phyloP scores from a whole-genome alignment of 495 filamentous ascomycete genomes.

The Polyplosphaeria fusca region DNA sequence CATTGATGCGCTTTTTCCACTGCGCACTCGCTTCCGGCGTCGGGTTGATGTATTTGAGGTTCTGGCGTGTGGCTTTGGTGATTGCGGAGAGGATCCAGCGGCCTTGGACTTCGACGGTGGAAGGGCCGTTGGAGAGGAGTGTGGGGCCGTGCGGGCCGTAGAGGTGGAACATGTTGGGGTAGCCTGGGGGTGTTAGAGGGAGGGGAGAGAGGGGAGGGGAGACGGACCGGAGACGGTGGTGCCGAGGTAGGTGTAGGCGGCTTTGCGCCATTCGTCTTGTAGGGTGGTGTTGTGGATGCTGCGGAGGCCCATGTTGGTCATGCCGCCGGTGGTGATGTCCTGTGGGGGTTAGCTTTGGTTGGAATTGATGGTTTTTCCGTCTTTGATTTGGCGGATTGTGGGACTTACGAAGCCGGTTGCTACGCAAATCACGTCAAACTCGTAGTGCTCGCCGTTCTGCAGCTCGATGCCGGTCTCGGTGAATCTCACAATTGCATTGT shows the following conservation, averaged over 20 bases:
- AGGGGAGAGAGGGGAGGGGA: no score
- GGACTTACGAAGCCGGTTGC: constrained; percentile 40
- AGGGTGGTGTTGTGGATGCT: constrained; percentile 32
- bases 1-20: constrained; percentile 7
- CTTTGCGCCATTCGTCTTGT: constrained; percentile 35
- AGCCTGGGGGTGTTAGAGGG: constrained; percentile 32
- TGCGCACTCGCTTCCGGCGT: neutral
- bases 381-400: constrained; percentile 11
- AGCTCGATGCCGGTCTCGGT: constrained; percentile 26
- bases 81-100: constrained; percentile 3
- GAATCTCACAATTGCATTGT: constrained; percentile 31
- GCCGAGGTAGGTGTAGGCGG: constrained; percentile 36
- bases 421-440: constrained; percentile 26
- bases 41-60: constrained; percentile 2
- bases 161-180: constrained; percentile 45
- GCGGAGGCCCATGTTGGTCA: constrained; percentile 37
- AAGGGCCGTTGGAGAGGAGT: constrained; percentile 20
- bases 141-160: constrained; percentile 40
- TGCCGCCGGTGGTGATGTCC: constrained; percentile 43
- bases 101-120: constrained; percentile 10
- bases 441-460: constrained; percentile 2
- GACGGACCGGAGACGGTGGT: no score
- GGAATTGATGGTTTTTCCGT: constrained; percentile 7
- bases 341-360: constrained; percentile 30
- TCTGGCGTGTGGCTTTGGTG: constrained; percentile 1